A percentile compares a stretch with the other conserved stretches of the same genome.
phyloP scores from a whole-genome alignment of 2,329 filamentous ascomycete genomes.

The Fusarium poae region DNA sequence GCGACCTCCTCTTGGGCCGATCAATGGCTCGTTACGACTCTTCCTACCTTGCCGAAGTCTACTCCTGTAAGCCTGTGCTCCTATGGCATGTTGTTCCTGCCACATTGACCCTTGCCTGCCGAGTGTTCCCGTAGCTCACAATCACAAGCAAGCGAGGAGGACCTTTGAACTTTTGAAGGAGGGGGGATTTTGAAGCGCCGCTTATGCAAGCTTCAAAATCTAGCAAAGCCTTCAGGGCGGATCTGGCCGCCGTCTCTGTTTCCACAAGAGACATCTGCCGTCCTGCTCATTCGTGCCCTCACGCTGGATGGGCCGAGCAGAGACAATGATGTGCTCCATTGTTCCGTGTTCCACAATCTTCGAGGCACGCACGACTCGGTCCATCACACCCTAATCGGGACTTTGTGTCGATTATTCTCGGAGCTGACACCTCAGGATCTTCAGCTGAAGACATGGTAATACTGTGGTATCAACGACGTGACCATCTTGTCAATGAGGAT shows the following conservation, averaged over 20 bases:
- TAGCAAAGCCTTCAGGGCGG: slow-evolving; percentile 40
- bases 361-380: slow-evolving; percentile 32
- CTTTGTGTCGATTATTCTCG: slow-evolving; percentile 25
- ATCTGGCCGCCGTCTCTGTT: slow-evolving; percentile 42
- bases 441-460: slow-evolving; percentile 43
- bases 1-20: slow-evolving; percentile 33
- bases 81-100: slow-evolving; percentile 18
- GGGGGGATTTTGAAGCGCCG: slow-evolving; percentile 40
- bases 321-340: slow-evolving; percentile 38
- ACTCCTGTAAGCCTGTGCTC: slow-evolving; percentile 16
- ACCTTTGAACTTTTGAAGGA: slow-evolving; percentile 11
- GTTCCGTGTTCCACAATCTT: slow-evolving; percentile 31
- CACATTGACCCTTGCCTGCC: slow-evolving; percentile 16
- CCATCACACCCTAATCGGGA: slow-evolving; percentile 37
- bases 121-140: slow-evolving; percentile 35
- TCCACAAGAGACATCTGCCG: slow-evolving; percentile 33
- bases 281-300: slow-evolving; percentile 46
- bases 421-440: slow-evolving; percentile 43
- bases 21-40: slow-evolving; percentile 34
- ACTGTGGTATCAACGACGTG: slow-evolving; percentile 35
- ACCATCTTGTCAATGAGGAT: slow-evolving; percentile 43
- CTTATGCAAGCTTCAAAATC: slow-evolving; percentile 51
- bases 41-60: slow-evolving; percentile 34
- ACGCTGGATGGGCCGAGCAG: slow-evolving; percentile 29
- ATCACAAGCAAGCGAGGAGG: slow-evolving; percentile 27